Evolutionary conservation across 2,329 filamentous ascomycete species (phyloP), one percentile per base, ranked within the genome.

Genomic region (Penicillium griseofulvum): DNA sequence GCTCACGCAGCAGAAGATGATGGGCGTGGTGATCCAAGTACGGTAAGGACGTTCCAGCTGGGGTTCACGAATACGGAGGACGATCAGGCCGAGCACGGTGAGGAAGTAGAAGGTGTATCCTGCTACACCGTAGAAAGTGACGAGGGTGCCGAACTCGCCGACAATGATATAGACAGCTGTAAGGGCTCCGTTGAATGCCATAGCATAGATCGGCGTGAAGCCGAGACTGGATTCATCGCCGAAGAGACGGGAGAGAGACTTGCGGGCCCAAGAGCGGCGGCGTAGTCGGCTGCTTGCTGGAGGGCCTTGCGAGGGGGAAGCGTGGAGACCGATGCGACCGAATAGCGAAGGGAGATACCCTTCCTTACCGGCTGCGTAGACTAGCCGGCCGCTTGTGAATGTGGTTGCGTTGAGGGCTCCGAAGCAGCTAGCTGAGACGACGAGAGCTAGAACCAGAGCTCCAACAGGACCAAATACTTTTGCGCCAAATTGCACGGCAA

Each of bases 91-190:
- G 0, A 99, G 83, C 0, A 99, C 94, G 0, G 93, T 95, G 53
- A 96, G 78, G 73, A 99, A 99, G 77, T 99, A 99, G 71, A 99
- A 99, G 0, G 90, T 90, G 72, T 99, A 99, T 14, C 92, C 92
- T 0, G 94, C 94, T 12, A 99, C 94, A 54, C 94, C 94, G 76
- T 97, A 97, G 71, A 99, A 99, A 0, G 94, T 97, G 54, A 97
- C 83, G 2, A 99, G 83, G 0, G 93, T 96, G 49, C 86, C 82
- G 70, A 99, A 97, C 71, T 96, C 91, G 74, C 94, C 94, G 5
- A 96, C 86, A 2, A 89, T 68, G 58, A 96, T 86, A 76, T 97
- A 99, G 1, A 82, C 77, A 4, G 83, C 76, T 0, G 91, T 96
- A 22, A 99, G 76, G 4, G 77, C 62, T 38, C 83, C 82, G 73